Evolutionary conservation across 371 early-diverging fungal species (phyloP).

Genomic region (Rhizopus sp.): DNA sequence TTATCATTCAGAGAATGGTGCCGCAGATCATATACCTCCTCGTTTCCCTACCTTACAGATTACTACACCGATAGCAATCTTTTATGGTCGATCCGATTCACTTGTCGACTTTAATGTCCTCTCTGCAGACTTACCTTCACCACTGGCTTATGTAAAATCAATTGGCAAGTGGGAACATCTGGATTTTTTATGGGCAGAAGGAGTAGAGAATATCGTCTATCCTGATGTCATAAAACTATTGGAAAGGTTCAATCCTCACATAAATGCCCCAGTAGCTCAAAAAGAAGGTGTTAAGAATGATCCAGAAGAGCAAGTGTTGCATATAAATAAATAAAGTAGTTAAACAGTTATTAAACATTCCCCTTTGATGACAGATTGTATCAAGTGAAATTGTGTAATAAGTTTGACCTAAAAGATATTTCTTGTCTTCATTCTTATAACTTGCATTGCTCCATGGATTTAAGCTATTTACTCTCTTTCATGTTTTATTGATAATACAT

Average conservation of each 20-base stretch:
- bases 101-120: constrained; percentile 75
- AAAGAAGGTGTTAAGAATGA: constrained; percentile 19
- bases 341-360: no score
- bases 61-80: constrained; percentile 82
- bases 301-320: constrained; percentile 9
- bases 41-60: constrained; percentile 84
- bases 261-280: not conserved
- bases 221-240: constrained; percentile 49
- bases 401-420: no score
- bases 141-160: constrained; percentile 62
- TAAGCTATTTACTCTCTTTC: no score
- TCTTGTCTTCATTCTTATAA: no score
- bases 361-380: no score
- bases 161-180: constrained; percentile 78
- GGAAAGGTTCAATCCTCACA: constrained; percentile 37
- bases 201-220: constrained; percentile 47
- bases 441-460: no score
- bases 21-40: constrained; percentile 59
- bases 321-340: no score
- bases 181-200: constrained; percentile 80
- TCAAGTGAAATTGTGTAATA: no score
- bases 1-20: constrained; percentile 48
- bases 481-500: no score
- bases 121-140: constrained; percentile 56
- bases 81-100: constrained; percentile 89